A percentile compares a stretch with the other conserved stretches of the same genome.
Evolutionary conservation across 768 basidiomycete genomes (phyloP).

Genomic region (Rubroboletus pulcherrimus): DNA sequence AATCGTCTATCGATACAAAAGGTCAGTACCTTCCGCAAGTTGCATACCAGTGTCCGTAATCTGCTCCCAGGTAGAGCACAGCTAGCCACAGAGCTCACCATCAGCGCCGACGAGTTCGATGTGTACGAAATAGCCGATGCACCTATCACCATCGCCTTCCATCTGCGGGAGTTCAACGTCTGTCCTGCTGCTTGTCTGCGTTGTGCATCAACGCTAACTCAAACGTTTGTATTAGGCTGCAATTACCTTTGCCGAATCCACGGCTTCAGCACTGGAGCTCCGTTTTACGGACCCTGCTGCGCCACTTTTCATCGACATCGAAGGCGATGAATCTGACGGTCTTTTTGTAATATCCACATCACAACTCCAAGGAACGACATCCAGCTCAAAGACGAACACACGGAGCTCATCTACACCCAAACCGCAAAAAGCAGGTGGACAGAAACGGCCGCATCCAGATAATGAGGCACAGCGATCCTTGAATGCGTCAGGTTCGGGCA

Average conservation of each 20-base stretch:
- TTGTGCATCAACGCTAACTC: not conserved
- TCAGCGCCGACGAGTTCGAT: slow-evolving; percentile 80
- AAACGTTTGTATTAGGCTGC: slow-evolving; percentile 55
- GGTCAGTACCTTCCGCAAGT: slow-evolving; percentile 35
- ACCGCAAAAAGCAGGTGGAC: slow-evolving; percentile 9
- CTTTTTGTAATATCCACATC: slow-evolving; percentile 81
- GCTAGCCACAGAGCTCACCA: slow-evolving; percentile 70
- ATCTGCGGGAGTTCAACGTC: slow-evolving; percentile 83
- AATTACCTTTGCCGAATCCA: slow-evolving; percentile 73
- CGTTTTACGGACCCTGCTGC: slow-evolving; percentile 72
- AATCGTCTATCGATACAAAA: slow-evolving; percentile 61
- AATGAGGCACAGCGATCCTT: slow-evolving; percentile 30
- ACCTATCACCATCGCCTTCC: slow-evolving; percentile 71
- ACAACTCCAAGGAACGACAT: slow-evolving; percentile 41
- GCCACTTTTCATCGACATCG: slow-evolving; percentile 75
- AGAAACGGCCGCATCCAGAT: slow-evolving; percentile 21
- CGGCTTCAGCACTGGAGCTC: slow-evolving; percentile 59
- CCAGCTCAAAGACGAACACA: slow-evolving; percentile 14
- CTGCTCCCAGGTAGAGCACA: slow-evolving; percentile 49
- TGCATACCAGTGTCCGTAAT: not conserved
- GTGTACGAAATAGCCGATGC: slow-evolving; percentile 60
- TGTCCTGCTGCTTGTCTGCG: not conserved
- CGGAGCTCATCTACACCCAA: slow-evolving; percentile 18
- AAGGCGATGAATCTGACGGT: slow-evolving; percentile 59
- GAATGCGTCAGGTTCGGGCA: slow-evolving; percentile 15